Percentiles rank a stretch among this genome's conserved stretches.
These are phyloP conservation scores for Camelina sativa DNA, from an alignment of 345 rosid genomes.

Conservation along the genomic window DNA sequence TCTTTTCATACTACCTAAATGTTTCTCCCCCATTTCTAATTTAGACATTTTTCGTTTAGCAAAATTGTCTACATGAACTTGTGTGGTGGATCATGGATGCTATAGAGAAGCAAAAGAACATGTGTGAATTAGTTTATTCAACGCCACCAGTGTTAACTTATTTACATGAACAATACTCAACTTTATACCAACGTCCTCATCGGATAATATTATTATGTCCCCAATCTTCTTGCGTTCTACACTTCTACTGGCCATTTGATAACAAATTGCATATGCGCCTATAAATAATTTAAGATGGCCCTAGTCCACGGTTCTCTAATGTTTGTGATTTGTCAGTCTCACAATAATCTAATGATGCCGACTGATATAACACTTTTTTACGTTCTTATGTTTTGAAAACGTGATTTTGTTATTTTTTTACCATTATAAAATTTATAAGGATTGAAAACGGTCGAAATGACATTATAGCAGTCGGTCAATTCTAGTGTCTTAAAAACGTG, in stretches of 20 bases:
- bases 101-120: neutral
- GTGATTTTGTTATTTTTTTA: too few species aligned
- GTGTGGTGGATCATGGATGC: too few species aligned
- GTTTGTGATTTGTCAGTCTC: neutral
- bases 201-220: neutral
- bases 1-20: constrained; percentile 24
- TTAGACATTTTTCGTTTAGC: constrained; percentile 5
- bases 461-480: too few species aligned
- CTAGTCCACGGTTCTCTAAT: neutral
- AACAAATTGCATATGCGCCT: neutral
- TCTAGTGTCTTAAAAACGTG: too few species aligned
- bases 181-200: neutral
- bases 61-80: too few species aligned
- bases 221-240: neutral
- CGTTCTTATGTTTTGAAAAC: too few species aligned
- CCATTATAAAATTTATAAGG: too few species aligned
- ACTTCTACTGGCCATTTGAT: neutral
- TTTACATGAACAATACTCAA: too few species aligned
- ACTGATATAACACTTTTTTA: too few species aligned
- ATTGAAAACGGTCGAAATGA: too few species aligned
- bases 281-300: neutral
- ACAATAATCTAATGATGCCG: too few species aligned
- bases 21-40: neutral
- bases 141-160: neutral
- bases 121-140: constrained; percentile 2